Evolutionary conservation across 139 green algal genomes (phyloP).

Genomic region (Haematococcus sp.): DNA sequence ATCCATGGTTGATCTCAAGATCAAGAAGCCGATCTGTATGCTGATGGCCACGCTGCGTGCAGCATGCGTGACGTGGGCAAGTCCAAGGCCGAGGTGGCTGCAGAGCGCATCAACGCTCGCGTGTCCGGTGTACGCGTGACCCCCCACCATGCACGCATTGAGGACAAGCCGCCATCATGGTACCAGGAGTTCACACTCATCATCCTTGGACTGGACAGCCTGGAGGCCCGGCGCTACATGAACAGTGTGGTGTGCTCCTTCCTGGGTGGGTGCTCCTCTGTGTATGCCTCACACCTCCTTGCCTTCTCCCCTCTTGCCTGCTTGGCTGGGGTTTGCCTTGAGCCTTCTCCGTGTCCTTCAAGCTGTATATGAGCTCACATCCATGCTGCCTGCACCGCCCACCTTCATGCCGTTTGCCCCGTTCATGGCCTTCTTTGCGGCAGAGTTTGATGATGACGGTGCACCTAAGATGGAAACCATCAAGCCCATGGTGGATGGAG

Average conservation of each 20-base stretch:
- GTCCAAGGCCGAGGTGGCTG: slow-evolving; percentile 90
- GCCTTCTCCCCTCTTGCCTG: no score
- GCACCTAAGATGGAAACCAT: slow-evolving; percentile 75
- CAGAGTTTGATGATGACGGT: slow-evolving; percentile 89
- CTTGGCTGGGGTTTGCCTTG: no score
- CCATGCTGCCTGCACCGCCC: no score
- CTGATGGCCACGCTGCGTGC: no score
- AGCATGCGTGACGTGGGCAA: slow-evolving; percentile 92
- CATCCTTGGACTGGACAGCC: slow-evolving; percentile 94
- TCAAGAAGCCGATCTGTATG: no score
- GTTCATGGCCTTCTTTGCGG: neutral
- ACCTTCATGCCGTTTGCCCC: neutral
- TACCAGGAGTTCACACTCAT: slow-evolving; percentile 92
- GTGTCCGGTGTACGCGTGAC: slow-evolving; percentile 80
- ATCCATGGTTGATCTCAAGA: no score
- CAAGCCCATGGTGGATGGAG: slow-evolving; percentile 96
- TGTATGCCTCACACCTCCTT: neutral
- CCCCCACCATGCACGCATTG: slow-evolving; percentile 89
- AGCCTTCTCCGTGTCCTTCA: no score
- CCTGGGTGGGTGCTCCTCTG: slow-evolving; percentile 60
- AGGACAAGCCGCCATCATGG: slow-evolving; percentile 91
- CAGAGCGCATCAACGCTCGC: slow-evolving; percentile 76
- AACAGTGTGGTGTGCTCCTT: slow-evolving; percentile 96
- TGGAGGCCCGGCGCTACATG: slow-evolving; percentile 97
- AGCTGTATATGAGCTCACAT: no score